Percentiles rank a stretch among this genome's conserved stretches.
These are phyloP conservation scores for Cryptococcus sp. DNA, from an alignment of 1,284 basidiomycete species.

Conservation along the genomic window DNA sequence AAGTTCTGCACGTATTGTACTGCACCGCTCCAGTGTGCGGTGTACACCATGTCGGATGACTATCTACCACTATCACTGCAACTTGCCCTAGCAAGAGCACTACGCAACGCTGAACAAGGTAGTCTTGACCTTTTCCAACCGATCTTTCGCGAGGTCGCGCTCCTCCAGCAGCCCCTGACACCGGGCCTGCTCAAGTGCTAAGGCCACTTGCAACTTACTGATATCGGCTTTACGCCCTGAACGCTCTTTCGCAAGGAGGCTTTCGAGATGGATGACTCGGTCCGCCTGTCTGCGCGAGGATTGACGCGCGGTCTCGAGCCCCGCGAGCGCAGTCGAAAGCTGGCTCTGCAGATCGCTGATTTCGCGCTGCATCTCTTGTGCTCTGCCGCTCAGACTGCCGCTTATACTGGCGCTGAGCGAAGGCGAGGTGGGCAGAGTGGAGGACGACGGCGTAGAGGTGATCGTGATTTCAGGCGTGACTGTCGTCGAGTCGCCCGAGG, in stretches of 20 bases:
- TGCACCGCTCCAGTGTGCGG: not conserved
- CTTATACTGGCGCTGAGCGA: constrained; percentile 8
- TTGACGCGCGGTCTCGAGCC: constrained; percentile 21
- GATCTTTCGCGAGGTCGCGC: constrained; percentile 31
- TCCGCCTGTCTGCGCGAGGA: constrained; percentile 18
- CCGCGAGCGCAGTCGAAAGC: constrained; percentile 26
- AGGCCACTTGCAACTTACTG: constrained; percentile 30
- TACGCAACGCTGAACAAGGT: constrained; percentile 30
- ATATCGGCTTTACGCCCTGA: constrained; percentile 23
- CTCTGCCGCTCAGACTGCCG: constrained; percentile 6
- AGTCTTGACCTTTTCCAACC: constrained; percentile 39
- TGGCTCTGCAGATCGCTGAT: constrained; percentile 32
- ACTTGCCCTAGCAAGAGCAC: too few relatives aligned
- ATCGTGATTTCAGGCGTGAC: constrained; percentile 30
- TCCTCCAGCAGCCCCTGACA: constrained; percentile 29
- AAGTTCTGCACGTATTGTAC: not conserved
- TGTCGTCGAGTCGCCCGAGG: too few relatives aligned
- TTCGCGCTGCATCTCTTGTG: constrained; percentile 6
- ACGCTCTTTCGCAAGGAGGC: constrained; percentile 17
- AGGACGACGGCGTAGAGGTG: constrained; percentile 27
- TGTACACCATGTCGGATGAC: too few relatives aligned
- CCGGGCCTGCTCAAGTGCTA: constrained; percentile 33
- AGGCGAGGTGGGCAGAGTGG: constrained; percentile 9
- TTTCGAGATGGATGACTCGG: constrained; percentile 25
- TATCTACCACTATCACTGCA: too few relatives aligned